Base-by-base conservation (phyloP, 2,329 filamentous ascomycete genomes). In the Aspergillus novoparasiticus region DNA sequence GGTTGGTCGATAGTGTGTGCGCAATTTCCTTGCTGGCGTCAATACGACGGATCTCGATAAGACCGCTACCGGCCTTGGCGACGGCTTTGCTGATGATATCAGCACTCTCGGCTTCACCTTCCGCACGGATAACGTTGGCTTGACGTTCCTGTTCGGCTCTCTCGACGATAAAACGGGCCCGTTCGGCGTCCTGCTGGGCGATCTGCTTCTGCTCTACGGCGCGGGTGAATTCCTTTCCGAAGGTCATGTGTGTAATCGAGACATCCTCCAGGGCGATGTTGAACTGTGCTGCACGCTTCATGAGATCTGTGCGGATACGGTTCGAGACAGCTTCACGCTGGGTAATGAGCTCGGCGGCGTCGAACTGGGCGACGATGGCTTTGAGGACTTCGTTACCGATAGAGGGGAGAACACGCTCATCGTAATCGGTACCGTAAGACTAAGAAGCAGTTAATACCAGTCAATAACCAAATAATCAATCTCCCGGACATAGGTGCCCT, bases 151-250 rank as follows among this genome's bases (percentile, higher is more conserved):
- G 95, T 87, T 99, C 95, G 65, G 95, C 95, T 80, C 93, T 93
- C 87, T 99, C 95, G 78, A 99, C 95, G 72, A 99, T 96, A 85
- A 99, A 99, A 70, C 95, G 88, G 56, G 95, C 95, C 69, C 95
- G 88, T 86, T 99, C 95, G 68, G 95, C 95, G 77, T 99, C 95
- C 82, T 99, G 95, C 84, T 99, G 95, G 61, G 95, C 95, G 79
- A 99, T 99, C 86, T 99, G 95, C 89, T 99, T 99, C 88, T 99
- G 95, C 84, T 99, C 95, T 74, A 99, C 95, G 69, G 95, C 95
- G 81, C 92, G 92, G 65, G 95, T 99, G 86, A 99, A 99, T 82
- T 99, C 95, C 81, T 94, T 94, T 72, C 95, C 95, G 78, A 99
- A 99, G 59, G 95, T 99, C 95, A 99, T 99, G 86, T 99, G 95